phyloP scores from a whole-genome alignment of 1,139 yeast species.

The Diutina sp. region DNA sequence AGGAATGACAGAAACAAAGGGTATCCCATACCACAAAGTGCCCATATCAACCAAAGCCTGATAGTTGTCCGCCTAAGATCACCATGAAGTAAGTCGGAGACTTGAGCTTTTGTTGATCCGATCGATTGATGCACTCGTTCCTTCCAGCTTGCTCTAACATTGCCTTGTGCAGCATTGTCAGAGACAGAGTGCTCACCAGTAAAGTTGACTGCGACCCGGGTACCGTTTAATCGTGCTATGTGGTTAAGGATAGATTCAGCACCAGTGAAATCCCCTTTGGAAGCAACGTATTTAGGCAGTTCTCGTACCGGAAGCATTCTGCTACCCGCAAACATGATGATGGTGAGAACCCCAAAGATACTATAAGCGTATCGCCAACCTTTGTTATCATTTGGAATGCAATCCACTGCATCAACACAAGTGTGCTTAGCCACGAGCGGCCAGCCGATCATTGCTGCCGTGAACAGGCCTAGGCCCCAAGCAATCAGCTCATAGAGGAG shows the following conservation, averaged over 20 bases:
- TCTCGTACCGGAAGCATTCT: neutral
- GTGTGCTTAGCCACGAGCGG: neutral
- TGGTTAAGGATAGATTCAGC: neutral
- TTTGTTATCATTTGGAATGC: neutral
- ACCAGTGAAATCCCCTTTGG: neutral
- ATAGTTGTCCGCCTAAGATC: neutral
- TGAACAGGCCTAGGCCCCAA: constrained; percentile 2
- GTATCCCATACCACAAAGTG: neutral
- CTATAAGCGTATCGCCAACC: constrained; percentile 1
- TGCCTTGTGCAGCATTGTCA: neutral
- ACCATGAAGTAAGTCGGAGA: neutral
- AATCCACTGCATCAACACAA: neutral
- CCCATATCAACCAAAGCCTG: neutral
- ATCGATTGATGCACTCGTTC: neutral
- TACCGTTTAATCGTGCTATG: neutral
- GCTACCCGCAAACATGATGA: neutral
- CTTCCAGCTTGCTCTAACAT: neutral
- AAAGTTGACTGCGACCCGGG: neutral
- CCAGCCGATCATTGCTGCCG: constrained; percentile 2
- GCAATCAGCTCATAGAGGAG: neutral
- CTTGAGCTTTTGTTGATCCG: neutral
- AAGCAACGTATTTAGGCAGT: neutral
- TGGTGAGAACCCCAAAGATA: neutral
- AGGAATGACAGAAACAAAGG: neutral
- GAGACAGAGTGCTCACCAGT: neutral